Conservation (phyloP, 2,329 filamentous ascomycete genomes). For the Lasiodiplodia gonubiensis region DNA sequence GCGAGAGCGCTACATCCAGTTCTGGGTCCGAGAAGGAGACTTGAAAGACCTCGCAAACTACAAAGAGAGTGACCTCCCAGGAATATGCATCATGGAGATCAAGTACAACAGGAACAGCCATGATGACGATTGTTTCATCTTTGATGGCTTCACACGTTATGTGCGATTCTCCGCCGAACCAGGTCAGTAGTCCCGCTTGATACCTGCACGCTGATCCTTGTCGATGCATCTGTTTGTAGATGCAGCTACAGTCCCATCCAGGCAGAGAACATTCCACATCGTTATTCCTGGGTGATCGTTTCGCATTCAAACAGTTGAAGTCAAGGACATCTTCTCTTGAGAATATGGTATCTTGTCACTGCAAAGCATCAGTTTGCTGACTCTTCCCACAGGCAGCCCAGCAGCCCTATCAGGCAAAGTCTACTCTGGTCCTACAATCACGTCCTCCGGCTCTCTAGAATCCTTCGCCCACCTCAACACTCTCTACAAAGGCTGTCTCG, state of each 20-base stretch:
- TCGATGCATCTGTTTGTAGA: no score
- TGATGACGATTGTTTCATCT: background rate
- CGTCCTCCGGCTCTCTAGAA: background rate
- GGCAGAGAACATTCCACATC: no score
- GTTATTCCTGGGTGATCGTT: no score
- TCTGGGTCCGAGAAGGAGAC: background rate
- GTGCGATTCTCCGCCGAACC: conserved; percentile 3
- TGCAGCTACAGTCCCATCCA: no score
- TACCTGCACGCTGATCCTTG: no score
- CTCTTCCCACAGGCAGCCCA: background rate
- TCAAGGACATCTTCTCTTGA: no score
- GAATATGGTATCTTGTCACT: no score
- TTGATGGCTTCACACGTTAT: background rate
- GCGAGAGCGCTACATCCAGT: background rate
- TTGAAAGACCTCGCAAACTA: background rate
- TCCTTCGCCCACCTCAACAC: background rate
- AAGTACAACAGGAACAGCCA: conserved; percentile 5
- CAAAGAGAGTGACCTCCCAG: background rate
- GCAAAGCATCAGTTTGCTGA: background rate
- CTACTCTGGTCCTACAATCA: background rate
- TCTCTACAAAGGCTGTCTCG: background rate
- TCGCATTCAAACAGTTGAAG: no score
- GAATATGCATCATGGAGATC: conserved; percentile 3
- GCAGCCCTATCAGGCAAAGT: background rate
- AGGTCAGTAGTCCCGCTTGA: no score